Base-by-base conservation (phyloP, 2,329 filamentous ascomycete species). In the Atkinsonella texensis region DNA sequence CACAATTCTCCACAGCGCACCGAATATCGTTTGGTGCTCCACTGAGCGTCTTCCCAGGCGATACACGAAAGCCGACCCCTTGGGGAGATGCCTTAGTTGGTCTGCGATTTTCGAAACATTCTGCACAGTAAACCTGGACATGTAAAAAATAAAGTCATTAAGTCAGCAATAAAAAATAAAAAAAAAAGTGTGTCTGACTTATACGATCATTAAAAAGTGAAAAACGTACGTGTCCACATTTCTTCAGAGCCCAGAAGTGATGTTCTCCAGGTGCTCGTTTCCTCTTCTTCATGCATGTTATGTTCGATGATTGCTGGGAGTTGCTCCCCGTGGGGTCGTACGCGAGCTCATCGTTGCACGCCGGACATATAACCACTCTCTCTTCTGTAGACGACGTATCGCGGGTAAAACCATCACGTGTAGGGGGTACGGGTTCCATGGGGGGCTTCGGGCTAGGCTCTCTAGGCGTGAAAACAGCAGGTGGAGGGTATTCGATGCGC, bases 231-330 rank as follows among this genome's bases (percentile, higher is more conserved):
- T 98, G 93, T 57, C 93, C 93, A 65, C 93, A 98, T 49, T 77
- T 77, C 68, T 90, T 95, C 38, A 93, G 76, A 1, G 93, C 85
- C 89, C 90, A 97, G 55, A 97, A 91, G 60, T 95, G 86, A 62
- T 87, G 83, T 67, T 95, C 89, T 20, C 74, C 76, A 7, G 72
- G 68, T 18, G 74, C 70, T 35, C 65, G 59, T 60, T 76, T 81
- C 46, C 70, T 69, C 40, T 70, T 75, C 56, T 60, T 68, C 15
- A 20, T 43, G 28, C 38, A 20, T 0, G 57, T 52, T 11, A 28
- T 2, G 54, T 53, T 13, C 57, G 54, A n/a, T 57, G 49, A 35
- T 55, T 58, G 38, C 42, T 50, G 53, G 3, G 52, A 41, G 5
- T 56, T 59, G 18, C 59, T 58, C 40, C 71, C 68, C 1, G 70